Evolutionary conservation across 306 rosid species (phyloP).

Genomic region (Cajanus cajan): DNA sequence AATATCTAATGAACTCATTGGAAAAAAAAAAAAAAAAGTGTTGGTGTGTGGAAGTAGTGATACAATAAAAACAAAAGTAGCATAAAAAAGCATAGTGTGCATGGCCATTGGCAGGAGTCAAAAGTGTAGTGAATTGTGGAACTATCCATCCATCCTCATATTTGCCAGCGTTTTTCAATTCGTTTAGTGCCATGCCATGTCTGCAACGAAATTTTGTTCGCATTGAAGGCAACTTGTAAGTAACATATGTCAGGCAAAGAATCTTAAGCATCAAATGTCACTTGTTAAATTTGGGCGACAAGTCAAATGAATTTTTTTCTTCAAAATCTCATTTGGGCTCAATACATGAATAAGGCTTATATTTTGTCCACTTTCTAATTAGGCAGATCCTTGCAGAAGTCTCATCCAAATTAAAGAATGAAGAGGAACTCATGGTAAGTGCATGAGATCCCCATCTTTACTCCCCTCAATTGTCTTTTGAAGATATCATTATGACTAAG

Average conservation of each 20-base stretch:
- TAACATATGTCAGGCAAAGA: conserved; percentile 11
- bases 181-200: not conserved
- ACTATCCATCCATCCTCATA: conserved; percentile 2
- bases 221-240: conserved; percentile 7
- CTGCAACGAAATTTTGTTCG: conserved; percentile 17
- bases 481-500: not conserved
- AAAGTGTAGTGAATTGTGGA: not conserved
- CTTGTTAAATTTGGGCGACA: not conserved
- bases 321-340: not conserved
- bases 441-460: conserved; percentile 30
- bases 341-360: conserved; percentile 33
- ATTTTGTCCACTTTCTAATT: conserved; percentile 39
- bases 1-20: not conserved
- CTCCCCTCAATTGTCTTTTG: not conserved
- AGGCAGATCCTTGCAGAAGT: conserved; percentile 37
- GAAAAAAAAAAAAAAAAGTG: not conserved
- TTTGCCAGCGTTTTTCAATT: not conserved
- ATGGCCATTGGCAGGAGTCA: conserved; percentile 7
- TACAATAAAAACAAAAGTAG: conserved; percentile 13
- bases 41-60: not conserved
- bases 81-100: conserved; percentile 10
- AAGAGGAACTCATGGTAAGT: conserved; percentile 38
- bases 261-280: not conserved
- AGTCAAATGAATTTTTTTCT: not conserved
- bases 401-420: conserved; percentile 28